Evolutionary conservation across 805 yeast genomes (phyloP), one percentile per base, ranked within the genome.

Genomic region (Metschnikowia bowlesiae): DNA sequence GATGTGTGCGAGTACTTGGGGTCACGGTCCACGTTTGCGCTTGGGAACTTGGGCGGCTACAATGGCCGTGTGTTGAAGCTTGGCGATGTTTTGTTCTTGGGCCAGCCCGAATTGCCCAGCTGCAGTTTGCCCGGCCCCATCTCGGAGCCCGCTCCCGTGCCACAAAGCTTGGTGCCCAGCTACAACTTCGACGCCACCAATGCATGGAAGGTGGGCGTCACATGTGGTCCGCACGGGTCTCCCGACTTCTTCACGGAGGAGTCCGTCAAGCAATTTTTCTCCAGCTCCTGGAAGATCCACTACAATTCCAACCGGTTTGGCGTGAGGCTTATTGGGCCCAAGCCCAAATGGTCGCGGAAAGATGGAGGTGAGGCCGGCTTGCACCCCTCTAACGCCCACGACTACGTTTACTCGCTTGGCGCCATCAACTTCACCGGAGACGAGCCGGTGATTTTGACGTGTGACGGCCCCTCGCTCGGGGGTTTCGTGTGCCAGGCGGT

Each of bases 341-440:
- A 90, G 69, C 99, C 98, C 10, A 78, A 81, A 63, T 94, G 98
- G 99, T 97, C 97, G 10, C 82, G 99, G 73, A 67, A 78, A 8
- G 96, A 90, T 66, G 99, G 98, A 71, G 99, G 98, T 53, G 96
- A 90, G 62, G 99, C 94, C 51, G 99, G 99, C 50, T 76, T 92
- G 63, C 99, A 92, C 73, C 99, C 99, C 45, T 90, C 97, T n/a
- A 92, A 92, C 70, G 91, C 96, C 39, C 98, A 92, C 66, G 99
- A 92, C 73, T 94, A 92, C 64, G 98, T 92, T 47, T 92, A 92
- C 67, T 89, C 98, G 0, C 73, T 90, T 47, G 98, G 99, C 61
- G 98, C 99, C 30, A 85, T 92, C 67, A 94, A 94, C 70, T 94
- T 94, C 67, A 94, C 98, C 34, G 99, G 99, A 70, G 98, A 94